Evolutionary conservation across 2,329 filamentous ascomycete genomes (phyloP).

Genomic region (Lachnellula willkommii): DNA sequence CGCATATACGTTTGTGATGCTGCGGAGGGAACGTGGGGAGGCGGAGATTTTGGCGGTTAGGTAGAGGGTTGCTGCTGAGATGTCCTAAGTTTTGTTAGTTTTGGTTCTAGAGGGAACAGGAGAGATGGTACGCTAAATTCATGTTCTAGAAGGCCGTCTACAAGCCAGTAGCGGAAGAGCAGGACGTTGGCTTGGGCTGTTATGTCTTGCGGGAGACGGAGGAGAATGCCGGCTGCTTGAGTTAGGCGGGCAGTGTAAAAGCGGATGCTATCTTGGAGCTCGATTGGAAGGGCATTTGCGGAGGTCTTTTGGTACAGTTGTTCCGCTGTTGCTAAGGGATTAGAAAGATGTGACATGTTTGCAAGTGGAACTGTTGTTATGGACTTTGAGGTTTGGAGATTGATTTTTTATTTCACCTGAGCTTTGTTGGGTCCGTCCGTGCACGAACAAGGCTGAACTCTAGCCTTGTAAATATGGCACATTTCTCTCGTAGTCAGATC

Average conservation of each 20-base stretch:
- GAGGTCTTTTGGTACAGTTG: constrained; percentile 58
- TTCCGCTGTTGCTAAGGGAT: constrained; percentile 65
- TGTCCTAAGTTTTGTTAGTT: constrained; percentile 50
- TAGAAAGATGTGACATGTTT: constrained; percentile 57
- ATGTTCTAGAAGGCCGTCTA: constrained; percentile 46
- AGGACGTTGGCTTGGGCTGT: constrained; percentile 81
- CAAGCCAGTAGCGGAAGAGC: constrained; percentile 73
- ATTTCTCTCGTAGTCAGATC: too few relatives aligned
- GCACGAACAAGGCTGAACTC: neutral
- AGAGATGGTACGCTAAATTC: constrained; percentile 43
- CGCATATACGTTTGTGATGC: constrained; percentile 80
- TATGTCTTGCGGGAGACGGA: constrained; percentile 78
- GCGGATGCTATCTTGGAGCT: constrained; percentile 67
- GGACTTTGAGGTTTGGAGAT: neutral
- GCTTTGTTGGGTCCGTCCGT: neutral
- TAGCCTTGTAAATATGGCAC: neutral
- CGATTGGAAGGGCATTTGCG: constrained; percentile 55
- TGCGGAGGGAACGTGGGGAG: constrained; percentile 68
- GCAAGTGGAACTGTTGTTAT: neutral
- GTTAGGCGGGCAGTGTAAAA: constrained; percentile 68
- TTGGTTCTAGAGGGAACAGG: neutral
- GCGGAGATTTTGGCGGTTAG: constrained; percentile 78
- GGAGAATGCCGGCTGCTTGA: constrained; percentile 72
- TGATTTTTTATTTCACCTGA: neutral
- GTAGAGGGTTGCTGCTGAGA: constrained; percentile 77